Base-by-base conservation (phyloP, 176 grass and related monocot species). In the Saccharum spontaneum region DNA sequence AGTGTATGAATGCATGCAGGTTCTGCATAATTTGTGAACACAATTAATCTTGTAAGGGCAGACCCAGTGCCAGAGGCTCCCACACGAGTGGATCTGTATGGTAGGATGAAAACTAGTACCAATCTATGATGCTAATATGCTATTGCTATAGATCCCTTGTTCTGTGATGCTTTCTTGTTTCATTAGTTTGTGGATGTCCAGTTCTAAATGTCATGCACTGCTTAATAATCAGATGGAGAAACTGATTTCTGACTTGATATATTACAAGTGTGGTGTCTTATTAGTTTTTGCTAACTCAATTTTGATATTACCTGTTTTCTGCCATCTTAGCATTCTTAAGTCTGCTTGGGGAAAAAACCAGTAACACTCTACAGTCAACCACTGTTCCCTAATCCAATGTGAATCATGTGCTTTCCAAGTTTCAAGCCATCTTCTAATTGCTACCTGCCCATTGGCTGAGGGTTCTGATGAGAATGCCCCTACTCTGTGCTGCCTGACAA, bases 11-110 rank as follows among this genome's bases (percentile, higher is more conserved):
- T 57, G 26, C 6, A 67, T 45, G 48, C 59, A 88, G 3, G 38
- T 69, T 87, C 37, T 69, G 39, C 37, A 49, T 68, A 73, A 60
- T 83, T 61, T 79, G n/a, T 73, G 13, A 66, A 59, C 17, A 39
- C 17, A 74, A 37, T 78, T 73, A 38, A 55, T 71, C 52, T 55
- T 50, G 48, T n/a, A n/a, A n/a, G n/a, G n/a, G n/a, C n/a, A n/a
- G n/a, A n/a, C n/a, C n/a, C n/a, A n/a, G n/a, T n/a, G n/a, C n/a
- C n/a, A n/a, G n/a, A n/a, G n/a, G n/a, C n/a, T n/a, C n/a, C n/a
- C n/a, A n/a, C n/a, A n/a, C n/a, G n/a, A n/a, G n/a, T n/a, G n/a
- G n/a, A n/a, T 67, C 60, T 45, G 79, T 49, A 69, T 76, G 40
- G 31, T 85, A 26, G 79, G 43, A 71, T 24, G 34, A 20, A 43